Base-by-base conservation (phyloP, 306 rosid species). In the Inga leiocalycina region DNA sequence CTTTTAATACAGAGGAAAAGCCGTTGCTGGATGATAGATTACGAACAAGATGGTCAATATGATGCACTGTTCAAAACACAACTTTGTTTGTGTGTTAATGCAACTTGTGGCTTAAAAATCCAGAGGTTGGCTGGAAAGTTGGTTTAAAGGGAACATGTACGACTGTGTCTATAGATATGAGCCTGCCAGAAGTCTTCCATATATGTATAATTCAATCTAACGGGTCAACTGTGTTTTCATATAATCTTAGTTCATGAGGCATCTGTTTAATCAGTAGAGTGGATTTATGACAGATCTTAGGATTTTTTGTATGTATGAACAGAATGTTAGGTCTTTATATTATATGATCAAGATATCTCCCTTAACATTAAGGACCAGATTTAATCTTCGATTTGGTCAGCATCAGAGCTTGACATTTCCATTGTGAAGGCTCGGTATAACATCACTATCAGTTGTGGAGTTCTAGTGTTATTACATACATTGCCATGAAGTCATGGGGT, bases 71-170 rank as follows among this genome's bases (percentile, higher is more conserved):
- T 49, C 56, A 49, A 49, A 49, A 49, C 10, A 24, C 17, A 74
- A 37, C 8, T 37, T 37, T 37, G 41, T 37, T 37, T 32, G 34
- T 32, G 34, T 1, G 34, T 32, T 32, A 32, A 76, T 75, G 89
- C 91, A 92, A 93, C 92, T 91, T 79, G 92, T 87, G 89, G 97
- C 90, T 91, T 86, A 92, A 92, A 87, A 92, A 12, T 88, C 79
- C 93, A 88, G 77, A 87, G 94, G 86, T 78, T 92, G 87, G 94
- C 92, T 5, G 91, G 88, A 56, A 91, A 89, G 70, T 85, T 92
- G 86, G 85, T 92, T 35, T 37, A 75, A 87, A 64, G 93, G 97
- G 65, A 87, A 89, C 81, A 88, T 91, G 77, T 92, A 88, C 65
- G 85, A 89, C 83, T 91, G 93, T 73, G 87, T 88, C 9, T 89